Conservation (phyloP, 495 filamentous ascomycete species). For the Bacidia gigantensis region DNA sequence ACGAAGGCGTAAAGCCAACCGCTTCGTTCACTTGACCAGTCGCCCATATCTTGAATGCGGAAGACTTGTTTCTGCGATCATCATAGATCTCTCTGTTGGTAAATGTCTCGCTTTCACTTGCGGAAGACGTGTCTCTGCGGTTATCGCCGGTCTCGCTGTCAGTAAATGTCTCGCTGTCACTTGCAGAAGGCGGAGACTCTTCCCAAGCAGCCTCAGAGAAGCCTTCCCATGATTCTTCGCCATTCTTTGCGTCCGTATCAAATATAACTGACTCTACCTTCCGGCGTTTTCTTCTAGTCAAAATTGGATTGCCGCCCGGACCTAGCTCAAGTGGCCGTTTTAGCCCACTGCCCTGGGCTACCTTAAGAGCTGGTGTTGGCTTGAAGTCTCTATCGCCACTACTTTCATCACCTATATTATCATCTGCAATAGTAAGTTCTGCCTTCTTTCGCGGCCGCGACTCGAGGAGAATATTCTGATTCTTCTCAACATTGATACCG, state of each 20-base stretch:
- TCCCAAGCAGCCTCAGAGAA: constrained; percentile 36
- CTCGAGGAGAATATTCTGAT: constrained; percentile 6
- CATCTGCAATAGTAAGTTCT: no score
- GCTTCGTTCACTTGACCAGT: constrained; percentile 70
- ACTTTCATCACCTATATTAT: neutral
- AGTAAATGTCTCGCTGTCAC: no score
- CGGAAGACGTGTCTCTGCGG: neutral
- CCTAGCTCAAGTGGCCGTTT: constrained; percentile 76
- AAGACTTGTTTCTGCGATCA: constrained; percentile 25
- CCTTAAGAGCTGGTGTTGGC: no score
- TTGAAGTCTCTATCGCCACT: no score
- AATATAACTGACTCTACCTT: constrained; percentile 27
- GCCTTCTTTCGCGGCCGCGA: no score
- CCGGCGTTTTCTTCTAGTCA: constrained; percentile 46
- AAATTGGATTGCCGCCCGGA: constrained; percentile 59
- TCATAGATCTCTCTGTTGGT: constrained; percentile 30
- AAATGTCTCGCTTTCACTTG: neutral
- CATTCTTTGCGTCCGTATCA: constrained; percentile 22
- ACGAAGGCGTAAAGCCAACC: constrained; percentile 43
- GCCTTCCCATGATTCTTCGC: constrained; percentile 46
- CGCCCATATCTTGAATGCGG: constrained; percentile 94
- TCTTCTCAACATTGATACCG: constrained; percentile 38
- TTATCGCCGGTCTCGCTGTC: no score
- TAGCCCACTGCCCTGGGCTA: constrained; percentile 58
- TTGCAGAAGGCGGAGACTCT: neutral